Evolutionary conservation across 2,329 filamentous ascomycete genomes (phyloP).

Genomic region (Leptodontidium sp.): DNA sequence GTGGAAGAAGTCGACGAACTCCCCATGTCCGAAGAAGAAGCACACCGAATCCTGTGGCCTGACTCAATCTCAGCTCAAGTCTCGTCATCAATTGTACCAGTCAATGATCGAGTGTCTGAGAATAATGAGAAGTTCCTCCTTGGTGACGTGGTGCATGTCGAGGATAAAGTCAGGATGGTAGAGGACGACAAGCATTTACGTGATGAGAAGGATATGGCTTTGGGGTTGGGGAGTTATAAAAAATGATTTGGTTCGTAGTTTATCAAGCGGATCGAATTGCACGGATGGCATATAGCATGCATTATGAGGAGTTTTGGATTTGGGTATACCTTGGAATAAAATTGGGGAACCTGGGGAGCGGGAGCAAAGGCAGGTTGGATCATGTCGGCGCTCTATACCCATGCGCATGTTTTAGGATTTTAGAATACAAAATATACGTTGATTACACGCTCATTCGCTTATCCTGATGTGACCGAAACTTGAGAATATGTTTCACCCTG

Average conservation of each 20-base stretch:
- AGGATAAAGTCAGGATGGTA: conserved; percentile 52
- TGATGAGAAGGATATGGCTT: conserved; percentile 42
- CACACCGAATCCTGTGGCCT: conserved; percentile 41
- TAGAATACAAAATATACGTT: no score
- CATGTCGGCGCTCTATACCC: conserved; percentile 17
- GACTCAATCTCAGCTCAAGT: conserved; percentile 21
- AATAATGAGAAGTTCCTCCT: conserved; percentile 53
- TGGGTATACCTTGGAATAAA: not conserved
- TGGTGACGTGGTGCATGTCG: conserved; percentile 49
- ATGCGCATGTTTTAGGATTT: conserved; percentile 2
- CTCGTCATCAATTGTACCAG: conserved; percentile 5
- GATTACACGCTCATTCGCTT: no score
- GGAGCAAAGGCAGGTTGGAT: not conserved
- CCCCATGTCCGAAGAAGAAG: conserved; percentile 43
- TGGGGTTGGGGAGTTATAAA: conserved; percentile 29
- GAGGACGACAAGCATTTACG: conserved; percentile 49
- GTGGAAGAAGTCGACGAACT: conserved; percentile 8
- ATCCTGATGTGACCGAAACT: not conserved
- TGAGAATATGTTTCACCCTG: no score
- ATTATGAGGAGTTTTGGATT: conserved; percentile 20
- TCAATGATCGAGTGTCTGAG: conserved; percentile 17
- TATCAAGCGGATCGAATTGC: not conserved
- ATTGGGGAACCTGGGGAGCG: not conserved
- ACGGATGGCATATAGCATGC: not conserved
- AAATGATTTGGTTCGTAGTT: not conserved